Base-by-base conservation (phyloP, 352 stramenopile species). In the Pythium plurisporium region DNA sequence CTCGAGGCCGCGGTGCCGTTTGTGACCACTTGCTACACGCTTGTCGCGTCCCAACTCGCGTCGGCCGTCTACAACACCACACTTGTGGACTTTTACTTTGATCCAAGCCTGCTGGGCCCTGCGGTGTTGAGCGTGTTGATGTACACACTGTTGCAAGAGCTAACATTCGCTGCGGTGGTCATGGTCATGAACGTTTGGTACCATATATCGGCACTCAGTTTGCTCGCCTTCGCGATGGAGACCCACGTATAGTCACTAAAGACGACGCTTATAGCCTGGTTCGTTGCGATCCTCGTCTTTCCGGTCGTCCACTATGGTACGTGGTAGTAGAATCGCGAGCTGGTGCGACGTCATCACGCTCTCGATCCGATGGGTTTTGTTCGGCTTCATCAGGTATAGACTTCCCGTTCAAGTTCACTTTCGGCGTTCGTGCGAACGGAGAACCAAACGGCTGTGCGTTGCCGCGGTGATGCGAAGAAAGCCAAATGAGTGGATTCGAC, bases 281-380 rank as follows among this genome's bases (percentile, higher is more conserved):
- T 64, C 12, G 2, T 44, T 17, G 5, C 33, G 7, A 22, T 55
- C 11, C 19, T 62, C 7, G 44, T 37, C 3, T 55, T 62, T 20
- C 31, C 55, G 17, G 11, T 62, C 7, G 12, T 62, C 12, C 55
- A 62, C 17, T 62, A 54, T 25, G 41, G 41, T 48, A 33, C 41
- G 41, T 36, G 30, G 7, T 7, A 47, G n/a, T n/a, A n/a, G n/a
- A n/a, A n/a, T n/a, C n/a, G n/a, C n/a, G n/a, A n/a, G n/a, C n/a
- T n/a, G n/a, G n/a, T n/a, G n/a, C n/a, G n/a, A n/a, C n/a, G n/a
- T n/a, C n/a, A n/a, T n/a, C n/a, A n/a, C n/a, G n/a, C n/a, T n/a
- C n/a, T n/a, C n/a, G n/a, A n/a, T n/a, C n/a, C n/a, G n/a, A n/a
- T n/a, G n/a, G n/a, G n/a, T n/a, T n/a, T n/a, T n/a, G n/a, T n/a